Evolutionary conservation across 2,329 filamentous ascomycete species (phyloP).

Genomic region (Biscogniauxia marginata): DNA sequence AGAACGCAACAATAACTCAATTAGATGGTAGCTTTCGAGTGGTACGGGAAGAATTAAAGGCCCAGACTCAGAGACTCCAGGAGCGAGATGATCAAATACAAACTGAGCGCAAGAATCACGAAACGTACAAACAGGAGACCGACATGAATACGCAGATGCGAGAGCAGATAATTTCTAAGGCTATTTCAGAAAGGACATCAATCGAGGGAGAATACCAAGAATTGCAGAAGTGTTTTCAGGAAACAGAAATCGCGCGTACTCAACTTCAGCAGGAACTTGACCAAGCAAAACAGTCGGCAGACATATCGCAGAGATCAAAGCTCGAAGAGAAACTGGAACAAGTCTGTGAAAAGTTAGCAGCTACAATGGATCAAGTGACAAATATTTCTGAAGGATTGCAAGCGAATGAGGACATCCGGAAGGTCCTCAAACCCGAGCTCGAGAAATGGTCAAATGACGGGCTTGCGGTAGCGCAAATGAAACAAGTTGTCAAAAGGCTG

Average conservation of each 20-base stretch:
- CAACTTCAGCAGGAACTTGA: conserved; percentile 30
- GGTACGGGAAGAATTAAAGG: conserved; percentile 12
- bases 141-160: conserved; percentile 12
- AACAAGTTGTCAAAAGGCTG: conserved; percentile 18
- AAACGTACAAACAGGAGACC: conserved; percentile 10
- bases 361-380: conserved; percentile 5
- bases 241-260: conserved; percentile 20
- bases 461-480: conserved; percentile 17
- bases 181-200: conserved; percentile 34
- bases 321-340: conserved; percentile 12
- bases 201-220: conserved; percentile 25
- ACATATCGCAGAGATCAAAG: conserved; percentile 15
- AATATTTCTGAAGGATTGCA: conserved; percentile 5
- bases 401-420: conserved; percentile 7
- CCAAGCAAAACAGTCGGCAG: conserved; percentile 18
- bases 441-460: conserved; percentile 23
- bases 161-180: conserved; percentile 27
- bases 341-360: conserved; percentile 12
- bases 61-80: conserved; percentile 11
- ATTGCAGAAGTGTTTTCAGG: conserved; percentile 25
- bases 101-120: conserved; percentile 16
- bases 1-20: conserved; percentile 9
- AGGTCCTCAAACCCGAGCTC: conserved; percentile 15
- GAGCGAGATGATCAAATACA: conserved; percentile 14
- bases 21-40: conserved; percentile 13